Evolutionary conservation across 805 yeast genomes (phyloP).

Genomic region (Teunomyces kruisii): DNA sequence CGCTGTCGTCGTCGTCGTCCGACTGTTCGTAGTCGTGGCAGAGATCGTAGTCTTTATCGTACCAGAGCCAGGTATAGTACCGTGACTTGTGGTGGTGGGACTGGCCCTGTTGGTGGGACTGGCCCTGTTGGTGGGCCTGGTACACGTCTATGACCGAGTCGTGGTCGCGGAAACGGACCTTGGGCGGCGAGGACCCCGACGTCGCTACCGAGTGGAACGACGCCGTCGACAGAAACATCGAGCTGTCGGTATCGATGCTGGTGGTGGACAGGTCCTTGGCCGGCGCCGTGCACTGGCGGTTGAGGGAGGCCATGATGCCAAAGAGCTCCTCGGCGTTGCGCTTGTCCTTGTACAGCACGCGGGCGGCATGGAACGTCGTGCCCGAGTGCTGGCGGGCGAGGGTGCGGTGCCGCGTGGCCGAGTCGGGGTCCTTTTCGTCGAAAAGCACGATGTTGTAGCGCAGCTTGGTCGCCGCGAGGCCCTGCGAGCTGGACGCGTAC

Average conservation of each 20-base stretch:
- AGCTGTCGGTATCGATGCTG: constrained; percentile 10
- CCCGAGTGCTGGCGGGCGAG: constrained; percentile 11
- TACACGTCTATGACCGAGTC: constrained; percentile 17
- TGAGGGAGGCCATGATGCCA: constrained; percentile 14
- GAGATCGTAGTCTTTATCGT: constrained; percentile 28
- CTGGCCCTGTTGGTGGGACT: neutral
- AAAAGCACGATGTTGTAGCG: constrained; percentile 23
- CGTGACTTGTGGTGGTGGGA: neutral
- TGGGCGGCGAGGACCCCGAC: neutral
- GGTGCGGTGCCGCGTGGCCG: constrained; percentile 6
- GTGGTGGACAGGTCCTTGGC: constrained; percentile 9
- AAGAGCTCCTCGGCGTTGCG: constrained; percentile 18
- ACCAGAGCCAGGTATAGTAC: constrained; percentile 31
- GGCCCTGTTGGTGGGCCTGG: constrained; percentile 5
- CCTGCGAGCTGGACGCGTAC: constrained; percentile 21
- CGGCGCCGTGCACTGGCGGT: neutral
- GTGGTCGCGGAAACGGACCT: constrained; percentile 15
- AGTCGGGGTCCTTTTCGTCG: constrained; percentile 16
- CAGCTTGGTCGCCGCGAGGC: constrained; percentile 25
- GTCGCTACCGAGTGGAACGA: constrained; percentile 5
- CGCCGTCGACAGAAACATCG: constrained; percentile 6
- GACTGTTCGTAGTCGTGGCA: constrained; percentile 16
- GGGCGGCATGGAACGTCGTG: constrained; percentile 18
- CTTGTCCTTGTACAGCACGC: constrained; percentile 19
- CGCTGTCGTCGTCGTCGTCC: constrained; percentile 15